These are phyloP conservation scores for Comarum palustre DNA, from an alignment of 306 rosid species.

Conservation along the genomic window DNA sequence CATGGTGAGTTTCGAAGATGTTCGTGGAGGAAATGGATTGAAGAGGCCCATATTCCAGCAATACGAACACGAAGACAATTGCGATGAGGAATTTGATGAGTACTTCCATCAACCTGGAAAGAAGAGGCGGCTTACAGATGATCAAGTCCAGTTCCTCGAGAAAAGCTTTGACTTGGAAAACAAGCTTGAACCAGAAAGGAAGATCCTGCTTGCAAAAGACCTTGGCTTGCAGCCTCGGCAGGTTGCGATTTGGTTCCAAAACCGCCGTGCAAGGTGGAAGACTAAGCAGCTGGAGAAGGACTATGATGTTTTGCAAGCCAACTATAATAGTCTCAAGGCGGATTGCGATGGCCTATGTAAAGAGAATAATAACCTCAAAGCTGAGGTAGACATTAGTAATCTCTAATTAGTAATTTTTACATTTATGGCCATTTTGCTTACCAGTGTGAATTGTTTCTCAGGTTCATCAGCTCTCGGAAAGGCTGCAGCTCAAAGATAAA, in stretches of 20 bases:
- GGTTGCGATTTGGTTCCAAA: slow-evolving; percentile 95
- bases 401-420: neutral
- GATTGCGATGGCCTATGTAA: slow-evolving; percentile 54
- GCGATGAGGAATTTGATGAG: slow-evolving; percentile 58
- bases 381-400: slow-evolving; percentile 42
- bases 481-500: slow-evolving; percentile 40
- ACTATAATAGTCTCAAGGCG: slow-evolving; percentile 47
- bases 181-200: slow-evolving; percentile 85
- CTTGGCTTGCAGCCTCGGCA: slow-evolving; percentile 90
- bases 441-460: slow-evolving; percentile 19
- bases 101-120: slow-evolving; percentile 72
- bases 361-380: slow-evolving; percentile 55
- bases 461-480: slow-evolving; percentile 53
- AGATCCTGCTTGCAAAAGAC: slow-evolving; percentile 64
- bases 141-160: slow-evolving; percentile 78
- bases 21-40: slow-evolving; percentile 40
- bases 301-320: slow-evolving; percentile 49
- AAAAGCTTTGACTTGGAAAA: slow-evolving; percentile 80
- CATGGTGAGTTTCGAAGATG: slow-evolving; percentile 71
- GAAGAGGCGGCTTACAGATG: slow-evolving; percentile 60
- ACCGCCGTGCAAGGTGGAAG: slow-evolving; percentile 86
- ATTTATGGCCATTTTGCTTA: neutral
- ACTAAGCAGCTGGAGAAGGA: slow-evolving; percentile 81
- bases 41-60: slow-evolving; percentile 35
- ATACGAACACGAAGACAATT: slow-evolving; percentile 49